Evolutionary conservation across 306 rosid species (phyloP).

Genomic region (Prunus mira): DNA sequence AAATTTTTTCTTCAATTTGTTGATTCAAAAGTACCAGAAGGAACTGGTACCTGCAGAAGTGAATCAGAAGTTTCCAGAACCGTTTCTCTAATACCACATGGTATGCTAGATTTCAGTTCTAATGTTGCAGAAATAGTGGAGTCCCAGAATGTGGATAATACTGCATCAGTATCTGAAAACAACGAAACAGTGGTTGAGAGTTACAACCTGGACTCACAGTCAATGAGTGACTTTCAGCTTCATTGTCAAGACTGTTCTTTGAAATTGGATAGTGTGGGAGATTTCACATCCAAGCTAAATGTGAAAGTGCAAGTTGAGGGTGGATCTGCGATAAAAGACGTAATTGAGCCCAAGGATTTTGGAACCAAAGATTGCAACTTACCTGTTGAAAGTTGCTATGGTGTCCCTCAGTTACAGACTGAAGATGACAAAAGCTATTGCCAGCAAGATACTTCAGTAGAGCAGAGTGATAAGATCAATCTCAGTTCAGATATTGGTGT

Average conservation of each 20-base stretch:
- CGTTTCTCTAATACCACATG: constrained; percentile 12
- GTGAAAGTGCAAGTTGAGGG: constrained; percentile 13
- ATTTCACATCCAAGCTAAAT: background rate
- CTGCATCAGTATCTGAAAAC: background rate
- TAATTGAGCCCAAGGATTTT: background rate
- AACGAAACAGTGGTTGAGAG: constrained; percentile 11
- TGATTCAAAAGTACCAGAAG: constrained; percentile 5
- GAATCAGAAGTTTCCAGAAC: constrained; percentile 7
- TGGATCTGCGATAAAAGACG: background rate
- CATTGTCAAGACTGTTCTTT: background rate
- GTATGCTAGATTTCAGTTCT: constrained; percentile 18
- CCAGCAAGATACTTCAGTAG: constrained; percentile 2
- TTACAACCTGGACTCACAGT: constrained; percentile 15
- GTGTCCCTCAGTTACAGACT: background rate
- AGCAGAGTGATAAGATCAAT: background rate
- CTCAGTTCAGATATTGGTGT: constrained; percentile 8
- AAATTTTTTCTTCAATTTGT: background rate
- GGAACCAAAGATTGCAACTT: constrained; percentile 12
- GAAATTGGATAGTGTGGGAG: constrained; percentile 23
- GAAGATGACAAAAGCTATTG: constrained; percentile 3
- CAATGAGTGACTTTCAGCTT: constrained; percentile 6
- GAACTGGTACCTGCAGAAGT: constrained; percentile 17
- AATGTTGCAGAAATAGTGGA: constrained; percentile 12
- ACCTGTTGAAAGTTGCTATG: constrained; percentile 7
- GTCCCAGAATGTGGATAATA: constrained; percentile 1